Base-by-base conservation (phyloP, 352 stramenopile genomes). In the Aphanomyces invadans region DNA sequence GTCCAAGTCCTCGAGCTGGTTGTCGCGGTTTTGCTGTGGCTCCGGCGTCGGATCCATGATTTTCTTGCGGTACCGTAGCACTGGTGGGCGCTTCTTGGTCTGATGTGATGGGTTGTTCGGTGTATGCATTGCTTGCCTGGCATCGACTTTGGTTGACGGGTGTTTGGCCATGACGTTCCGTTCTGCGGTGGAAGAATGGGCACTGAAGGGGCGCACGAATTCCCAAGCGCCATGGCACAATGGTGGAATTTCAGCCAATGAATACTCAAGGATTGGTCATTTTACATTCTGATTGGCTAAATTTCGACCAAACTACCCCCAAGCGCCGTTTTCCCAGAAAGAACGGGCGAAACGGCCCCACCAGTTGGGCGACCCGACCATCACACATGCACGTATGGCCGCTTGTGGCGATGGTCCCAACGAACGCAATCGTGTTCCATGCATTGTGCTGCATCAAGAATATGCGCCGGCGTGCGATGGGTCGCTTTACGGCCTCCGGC, bases 61-160 rank as follows among this genome's bases (percentile, higher is more conserved):
- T 25, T 67, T 67, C 60, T 67, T 67, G 11, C 60, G 60, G 42
- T 67, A 67, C 19, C 60, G 60, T 17, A 67, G 17, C 7, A 49
- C 42, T 11, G 21, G 21, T 3, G 21, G 60, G 36, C 32, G 55
- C 29, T 33, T 48, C 39, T 59, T 56, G n/a, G 36, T 54, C 0
- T 56, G 59, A n/a, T n/a, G n/a, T n/a, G n/a, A n/a, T n/a, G n/a
- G n/a, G n/a, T n/a, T n/a, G n/a, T 67, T 67, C 49, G n/a, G 19
- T 57, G 15, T 32, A 33, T 55, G 23, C 7, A 29, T 17, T 36
- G 49, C 1, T 32, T 38, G 49, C 12, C 29, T n/a, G 49, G 15
- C 29, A 19, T 57, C 49, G 1, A 57, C 49, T 9, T 39, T 33
- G 15, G 25, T 29, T 29, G 49, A 33, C 49, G 49, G 49, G 23